Percentiles rank a stretch among this genome's conserved stretches.
Evolutionary conservation across 768 basidiomycete genomes (phyloP).

Genomic region (Melanogaster broomeanus): DNA sequence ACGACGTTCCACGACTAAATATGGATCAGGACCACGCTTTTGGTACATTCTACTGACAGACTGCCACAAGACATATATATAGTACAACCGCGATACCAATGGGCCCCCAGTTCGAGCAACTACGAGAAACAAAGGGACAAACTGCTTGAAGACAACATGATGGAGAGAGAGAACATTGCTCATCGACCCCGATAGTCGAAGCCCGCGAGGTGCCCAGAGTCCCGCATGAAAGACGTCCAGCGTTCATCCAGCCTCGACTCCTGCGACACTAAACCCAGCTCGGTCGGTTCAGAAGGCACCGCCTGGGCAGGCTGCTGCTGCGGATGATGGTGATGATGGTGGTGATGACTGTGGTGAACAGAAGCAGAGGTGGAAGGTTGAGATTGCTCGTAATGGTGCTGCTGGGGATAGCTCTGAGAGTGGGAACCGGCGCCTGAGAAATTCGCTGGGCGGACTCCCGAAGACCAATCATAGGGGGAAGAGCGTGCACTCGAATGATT

Average conservation of each 20-base stretch:
- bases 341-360: background rate
- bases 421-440: constrained; percentile 12
- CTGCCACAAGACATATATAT: too few species aligned
- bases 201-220: constrained; percentile 48
- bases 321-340: background rate
- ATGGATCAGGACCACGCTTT: too few species aligned
- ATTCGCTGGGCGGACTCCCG: constrained; percentile 3
- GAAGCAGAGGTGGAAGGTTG: constrained; percentile 3
- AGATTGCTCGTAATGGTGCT: constrained; percentile 18
- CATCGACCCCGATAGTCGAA: constrained; percentile 30
- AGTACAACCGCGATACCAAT: too few species aligned
- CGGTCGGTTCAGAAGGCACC: constrained; percentile 48
- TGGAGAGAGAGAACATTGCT: background rate
- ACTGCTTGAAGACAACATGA: background rate
- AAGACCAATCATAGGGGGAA: constrained; percentile 16
- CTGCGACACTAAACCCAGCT: constrained; percentile 60
- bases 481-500: constrained; percentile 15
- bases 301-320: constrained; percentile 21
- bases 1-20: too few species aligned
- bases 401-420: constrained; percentile 13
- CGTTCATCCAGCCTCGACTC: constrained; percentile 56
- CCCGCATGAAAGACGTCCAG: constrained; percentile 65
- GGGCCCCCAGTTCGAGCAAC: too few species aligned
- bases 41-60: too few species aligned
- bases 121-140: background rate